Evolutionary conservation across 2,329 filamentous ascomycete genomes (phyloP), one percentile per base, ranked within the genome.

Genomic region (Teratosphaeria viscida): DNA sequence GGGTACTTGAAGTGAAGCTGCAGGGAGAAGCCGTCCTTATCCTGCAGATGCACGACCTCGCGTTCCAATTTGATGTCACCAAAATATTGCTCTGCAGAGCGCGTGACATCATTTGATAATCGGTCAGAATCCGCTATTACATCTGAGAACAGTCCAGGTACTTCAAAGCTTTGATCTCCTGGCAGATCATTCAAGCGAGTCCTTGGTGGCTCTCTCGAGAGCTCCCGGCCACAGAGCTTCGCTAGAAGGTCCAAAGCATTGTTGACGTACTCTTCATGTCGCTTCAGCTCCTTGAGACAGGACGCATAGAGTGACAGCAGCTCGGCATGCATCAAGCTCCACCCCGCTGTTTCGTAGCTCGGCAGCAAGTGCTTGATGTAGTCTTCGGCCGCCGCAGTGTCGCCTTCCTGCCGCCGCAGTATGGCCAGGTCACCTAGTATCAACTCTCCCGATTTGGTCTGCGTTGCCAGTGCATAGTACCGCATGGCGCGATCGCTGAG

Each of bases 271-370:
- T 95, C 90, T 57, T 92, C 88, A 61, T 85, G 85, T 14, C 85
- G 84, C 55, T 87, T 80, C 32, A 96, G 81, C 66, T 89, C 82
- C 64, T 88, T 87, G 32, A 99, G 79, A 71, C 92, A 97, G 55
- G 83, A 82, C 0, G 89, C 84, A 71, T 96, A 94, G 80, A 96
- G 87, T 64, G 89, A 83, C 5, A 97, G 80, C 82, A 96, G 89
- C 0, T 87, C 87, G 3, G 90, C 78, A 70, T 97, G 91, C 12
- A 96, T 79, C 0, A 86, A 77, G 57, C 82, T 85, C 92, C 94
- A 97, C 54, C 86, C 83, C 59, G 82, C 85, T 59, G 87, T 84
- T 0, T 87, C 87, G 66, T 94, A 96, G 62, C 89, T 88, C 0
- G 87, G 86, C 0, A 89, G 87, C 52, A 94, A 85, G 54, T 85